Evolutionary conservation across 805 yeast species (phyloP).

Genomic region (Metschnikowia lunata): DNA sequence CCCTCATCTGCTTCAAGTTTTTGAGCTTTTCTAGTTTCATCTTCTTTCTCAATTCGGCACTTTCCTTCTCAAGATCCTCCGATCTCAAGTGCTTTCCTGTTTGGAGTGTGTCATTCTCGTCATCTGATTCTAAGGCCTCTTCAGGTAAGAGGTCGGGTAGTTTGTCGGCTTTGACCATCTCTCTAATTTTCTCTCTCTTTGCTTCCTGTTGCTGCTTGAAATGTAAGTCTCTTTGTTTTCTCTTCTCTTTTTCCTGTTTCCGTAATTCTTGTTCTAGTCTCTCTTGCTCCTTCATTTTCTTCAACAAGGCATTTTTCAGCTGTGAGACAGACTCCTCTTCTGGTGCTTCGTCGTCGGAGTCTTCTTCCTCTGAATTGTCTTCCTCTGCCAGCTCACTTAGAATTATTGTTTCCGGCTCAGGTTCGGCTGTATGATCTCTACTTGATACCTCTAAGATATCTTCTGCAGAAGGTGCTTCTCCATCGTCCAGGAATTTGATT

Average conservation of each 20-base stretch:
- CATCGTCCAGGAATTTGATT: conserved; percentile 32
- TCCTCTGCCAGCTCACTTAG: not conserved
- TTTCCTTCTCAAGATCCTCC: conserved; percentile 31
- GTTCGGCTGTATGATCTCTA: conserved; percentile 12
- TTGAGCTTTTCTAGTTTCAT: conserved; percentile 33
- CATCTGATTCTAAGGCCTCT: conserved; percentile 28
- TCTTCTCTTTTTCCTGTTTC: conserved; percentile 29
- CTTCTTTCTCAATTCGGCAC: conserved; percentile 24
- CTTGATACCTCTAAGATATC: conserved; percentile 10
- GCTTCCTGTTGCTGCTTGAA: conserved; percentile 34
- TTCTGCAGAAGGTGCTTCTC: conserved; percentile 15
- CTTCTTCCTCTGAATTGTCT: conserved; percentile 6
- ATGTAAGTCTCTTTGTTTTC: conserved; percentile 31
- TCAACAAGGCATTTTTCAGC: conserved; percentile 24
- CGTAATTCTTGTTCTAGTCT: conserved; percentile 23
- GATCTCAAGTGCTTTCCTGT: conserved; percentile 29
- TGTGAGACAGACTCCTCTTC: conserved; percentile 38
- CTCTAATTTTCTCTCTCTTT: conserved; percentile 19
- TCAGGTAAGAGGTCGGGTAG: conserved; percentile 43
- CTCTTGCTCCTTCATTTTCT: conserved; percentile 22
- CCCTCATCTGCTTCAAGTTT: conserved; percentile 23
- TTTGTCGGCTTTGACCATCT: conserved; percentile 17
- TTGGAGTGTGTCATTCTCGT: conserved; percentile 8
- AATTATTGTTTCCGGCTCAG: conserved; percentile 16
- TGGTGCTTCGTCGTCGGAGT: conserved; percentile 36